Evolutionary conservation across 441 rosid species (phyloP).

Genomic region (Rhodomyrtus psidioides): DNA sequence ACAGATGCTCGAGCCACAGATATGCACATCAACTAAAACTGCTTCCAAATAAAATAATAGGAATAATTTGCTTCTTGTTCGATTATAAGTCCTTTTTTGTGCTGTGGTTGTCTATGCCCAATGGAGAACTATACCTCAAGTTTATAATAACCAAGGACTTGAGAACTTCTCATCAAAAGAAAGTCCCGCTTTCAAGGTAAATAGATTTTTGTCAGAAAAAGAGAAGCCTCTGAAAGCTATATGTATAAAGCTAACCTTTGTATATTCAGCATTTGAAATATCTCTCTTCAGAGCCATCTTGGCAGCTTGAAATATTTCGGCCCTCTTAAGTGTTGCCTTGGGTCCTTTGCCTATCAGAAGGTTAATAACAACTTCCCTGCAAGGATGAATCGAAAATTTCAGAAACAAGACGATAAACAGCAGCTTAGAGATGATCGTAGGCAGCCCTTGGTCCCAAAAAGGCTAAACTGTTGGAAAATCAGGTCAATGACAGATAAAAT

Average conservation of each 20-base stretch:
- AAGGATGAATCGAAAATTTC: not conserved
- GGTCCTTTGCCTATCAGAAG: constrained; percentile 42
- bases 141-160: not conserved
- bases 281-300: constrained; percentile 28
- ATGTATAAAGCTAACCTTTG: constrained; percentile 39
- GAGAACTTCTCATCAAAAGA: not conserved
- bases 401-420: not conserved
- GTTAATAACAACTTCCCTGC: constrained; percentile 59
- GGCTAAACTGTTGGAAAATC: not conserved
- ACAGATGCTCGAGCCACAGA: not conserved
- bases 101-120: not conserved
- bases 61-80: not conserved
- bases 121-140: not conserved
- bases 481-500: not conserved
- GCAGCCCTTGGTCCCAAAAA: not conserved
- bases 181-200: not conserved
- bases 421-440: not conserved
- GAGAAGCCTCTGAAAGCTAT: not conserved
- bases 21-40: not conserved
- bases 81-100: not conserved
- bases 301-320: constrained; percentile 54
- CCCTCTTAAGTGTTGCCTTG: constrained; percentile 57
- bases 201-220: not conserved
- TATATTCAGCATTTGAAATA: constrained; percentile 37
- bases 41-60: not conserved